Conservation (phyloP, 352 stramenopile species). For the Phytophthora megakarya region DNA sequence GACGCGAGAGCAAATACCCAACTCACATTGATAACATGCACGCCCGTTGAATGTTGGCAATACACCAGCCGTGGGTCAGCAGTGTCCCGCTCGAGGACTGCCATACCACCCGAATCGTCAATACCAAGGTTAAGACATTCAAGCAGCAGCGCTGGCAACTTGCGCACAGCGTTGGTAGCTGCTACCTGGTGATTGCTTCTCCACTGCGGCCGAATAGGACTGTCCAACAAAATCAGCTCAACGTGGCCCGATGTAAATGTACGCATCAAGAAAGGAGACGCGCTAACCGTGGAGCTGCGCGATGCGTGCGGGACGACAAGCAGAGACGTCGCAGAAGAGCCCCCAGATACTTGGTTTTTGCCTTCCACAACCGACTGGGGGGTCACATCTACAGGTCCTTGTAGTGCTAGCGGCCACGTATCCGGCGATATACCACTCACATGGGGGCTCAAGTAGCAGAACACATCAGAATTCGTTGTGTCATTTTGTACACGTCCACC, state of each 20-base stretch:
- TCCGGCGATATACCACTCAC: constrained; percentile 74
- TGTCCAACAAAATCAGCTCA: constrained; percentile 72
- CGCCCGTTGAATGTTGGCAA: constrained; percentile 75
- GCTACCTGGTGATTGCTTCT: constrained; percentile 41
- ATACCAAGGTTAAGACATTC: constrained; percentile 79
- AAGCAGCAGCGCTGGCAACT: constrained; percentile 60
- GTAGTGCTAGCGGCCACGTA: constrained; percentile 75
- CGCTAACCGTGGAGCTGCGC: constrained; percentile 28
- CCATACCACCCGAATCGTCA: constrained; percentile 70
- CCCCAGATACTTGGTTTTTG: constrained; percentile 50
- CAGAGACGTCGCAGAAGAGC: constrained; percentile 55
- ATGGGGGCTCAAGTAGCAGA: constrained; percentile 59
- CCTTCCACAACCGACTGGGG: constrained; percentile 63
- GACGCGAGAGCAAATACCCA: constrained; percentile 68
- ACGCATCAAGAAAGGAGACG: constrained; percentile 65
- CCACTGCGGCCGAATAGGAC: constrained; percentile 66
- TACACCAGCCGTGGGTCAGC: constrained; percentile 69
- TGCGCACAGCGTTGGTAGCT: constrained; percentile 8
- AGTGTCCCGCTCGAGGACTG: constrained; percentile 54
- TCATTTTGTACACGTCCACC: constrained; percentile 17
- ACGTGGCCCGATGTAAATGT: constrained; percentile 79
- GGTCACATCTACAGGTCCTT: constrained; percentile 64
- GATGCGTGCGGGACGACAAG: constrained; percentile 53
- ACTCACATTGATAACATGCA: constrained; percentile 77
- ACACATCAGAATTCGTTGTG: constrained; percentile 28